Evolutionary conservation across 2,329 filamentous ascomycete genomes (phyloP), one percentile per base, ranked within the genome.

Genomic region (Nothomitra cinnamomea): DNA sequence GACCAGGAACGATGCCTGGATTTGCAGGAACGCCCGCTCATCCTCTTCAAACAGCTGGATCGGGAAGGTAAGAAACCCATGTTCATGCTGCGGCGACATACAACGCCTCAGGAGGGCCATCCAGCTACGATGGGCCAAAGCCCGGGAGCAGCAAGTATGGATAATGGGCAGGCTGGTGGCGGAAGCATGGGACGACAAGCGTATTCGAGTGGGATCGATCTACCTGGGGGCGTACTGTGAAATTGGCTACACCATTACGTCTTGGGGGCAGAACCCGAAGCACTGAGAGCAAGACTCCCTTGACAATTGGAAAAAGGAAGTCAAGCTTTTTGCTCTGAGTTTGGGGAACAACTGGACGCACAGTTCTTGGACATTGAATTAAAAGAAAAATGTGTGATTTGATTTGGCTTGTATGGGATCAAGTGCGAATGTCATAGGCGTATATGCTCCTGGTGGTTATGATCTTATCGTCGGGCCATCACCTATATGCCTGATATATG

Each of bases 21-120:
- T 0, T 73, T 95, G 59, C 85, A 96, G 55, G 92, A 98, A 69
- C 90, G 94, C 62, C 92, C 92, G 8, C 72, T 98, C 55, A 94
- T 95, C 57, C 70, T 98, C 57, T 98, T 98, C 71, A 98, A 98
- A 70, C 89, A 96, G 66, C 72, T 98, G 54, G 89, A 96, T 65
- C 89, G 89, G 66, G 92, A 96, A 70, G 92, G 92, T 48, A 85
- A 94, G 69, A 98, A 96, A 66, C 92, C 92, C 21, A 96, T 96
- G 92, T 98, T 98, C 64, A 98, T 98, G 92, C 72, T 98, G 54
- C 74, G 92, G 53, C 45, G 45, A 19, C 45, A 49, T 32, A 32
- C 28, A 10, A 32, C 28, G 28, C 28, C 28, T 19, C 45, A 49
- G 13, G 45, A 49, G 15, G 45, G 45, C 17, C 45, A 49, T 19